Percentiles rank a stretch among this genome's conserved stretches.
Conservation (phyloP, 139 green algal genomes). For the Coelastrella sp. region DNA sequence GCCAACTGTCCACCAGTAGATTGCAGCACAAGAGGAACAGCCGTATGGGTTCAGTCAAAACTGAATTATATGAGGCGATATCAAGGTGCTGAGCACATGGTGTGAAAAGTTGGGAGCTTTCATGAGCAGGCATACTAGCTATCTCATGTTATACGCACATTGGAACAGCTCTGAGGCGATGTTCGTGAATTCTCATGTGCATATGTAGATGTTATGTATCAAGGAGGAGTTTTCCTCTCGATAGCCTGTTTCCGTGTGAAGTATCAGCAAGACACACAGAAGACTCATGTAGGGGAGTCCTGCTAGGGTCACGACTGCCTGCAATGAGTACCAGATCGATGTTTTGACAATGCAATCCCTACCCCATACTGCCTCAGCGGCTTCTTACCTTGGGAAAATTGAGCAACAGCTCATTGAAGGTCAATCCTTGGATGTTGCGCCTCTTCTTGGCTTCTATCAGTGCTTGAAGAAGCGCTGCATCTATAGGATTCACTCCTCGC, state of each 20-base stretch:
- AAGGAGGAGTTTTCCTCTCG: no score
- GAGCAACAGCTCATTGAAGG: slow-evolving; percentile 53
- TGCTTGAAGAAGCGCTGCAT: slow-evolving; percentile 32
- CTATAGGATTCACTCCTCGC: slow-evolving; percentile 29
- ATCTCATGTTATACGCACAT: not conserved
- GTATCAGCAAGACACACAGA: no score
- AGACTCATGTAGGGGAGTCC: no score
- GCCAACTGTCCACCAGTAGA: slow-evolving; percentile 21
- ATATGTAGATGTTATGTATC: not conserved
- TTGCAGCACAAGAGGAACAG: not conserved
- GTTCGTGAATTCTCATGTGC: not conserved
- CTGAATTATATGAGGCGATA: not conserved
- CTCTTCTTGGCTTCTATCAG: slow-evolving; percentile 34
- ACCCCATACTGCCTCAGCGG: not conserved
- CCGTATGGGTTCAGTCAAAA: not conserved
- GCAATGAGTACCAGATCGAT: not conserved
- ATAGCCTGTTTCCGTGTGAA: no score
- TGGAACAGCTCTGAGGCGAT: not conserved
- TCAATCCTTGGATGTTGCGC: not conserved
- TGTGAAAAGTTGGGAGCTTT: no score
- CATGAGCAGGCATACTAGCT: not conserved
- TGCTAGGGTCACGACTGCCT: not conserved
- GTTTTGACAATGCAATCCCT: not conserved
- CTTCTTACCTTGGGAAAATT: slow-evolving; percentile 46
- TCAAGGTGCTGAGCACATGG: not conserved